Percentiles rank a stretch among this genome's conserved stretches.
phyloP scores from a whole-genome alignment of 164 flowering plant species.

The Litsea cubeba region DNA sequence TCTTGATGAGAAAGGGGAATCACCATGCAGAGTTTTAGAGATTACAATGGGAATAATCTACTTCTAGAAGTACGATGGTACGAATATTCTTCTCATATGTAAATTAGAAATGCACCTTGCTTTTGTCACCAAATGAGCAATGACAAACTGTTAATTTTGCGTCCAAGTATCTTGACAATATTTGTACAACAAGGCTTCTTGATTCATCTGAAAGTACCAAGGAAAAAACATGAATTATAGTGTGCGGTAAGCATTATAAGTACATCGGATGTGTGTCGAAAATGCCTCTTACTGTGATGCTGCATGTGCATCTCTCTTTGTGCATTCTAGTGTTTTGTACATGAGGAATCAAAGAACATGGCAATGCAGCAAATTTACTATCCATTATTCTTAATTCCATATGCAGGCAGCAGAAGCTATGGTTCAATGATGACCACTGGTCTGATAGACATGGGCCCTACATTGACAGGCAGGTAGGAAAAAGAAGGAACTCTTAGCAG shows the following conservation, averaged over 20 bases:
- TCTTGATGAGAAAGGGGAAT: too few relatives aligned
- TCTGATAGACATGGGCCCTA: too few relatives aligned
- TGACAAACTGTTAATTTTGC: constrained; percentile 78
- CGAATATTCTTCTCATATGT: not conserved
- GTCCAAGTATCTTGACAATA: constrained; percentile 65
- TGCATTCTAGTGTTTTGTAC: too few relatives aligned
- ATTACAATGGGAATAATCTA: not conserved
- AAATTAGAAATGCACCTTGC: constrained; percentile 30
- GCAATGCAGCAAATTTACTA: not conserved
- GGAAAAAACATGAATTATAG: not conserved
- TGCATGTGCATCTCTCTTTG: not conserved
- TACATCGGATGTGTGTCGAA: not conserved
- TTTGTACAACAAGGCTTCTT: constrained; percentile 43
- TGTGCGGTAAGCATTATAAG: not conserved
- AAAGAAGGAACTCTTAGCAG: too few relatives aligned
- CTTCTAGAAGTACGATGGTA: not conserved
- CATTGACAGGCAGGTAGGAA: too few relatives aligned
- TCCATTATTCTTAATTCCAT: not conserved
- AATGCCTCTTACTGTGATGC: not conserved
- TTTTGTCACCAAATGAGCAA: constrained; percentile 31
- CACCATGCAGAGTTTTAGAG: not conserved
- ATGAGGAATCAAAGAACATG: not conserved
- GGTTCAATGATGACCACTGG: too few relatives aligned
- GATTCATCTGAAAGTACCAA: constrained; percentile 33
- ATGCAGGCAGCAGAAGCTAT: not conserved